phyloP scores from a whole-genome alignment of 495 filamentous ascomycete species.

The Trichoderma erinaceum region DNA sequence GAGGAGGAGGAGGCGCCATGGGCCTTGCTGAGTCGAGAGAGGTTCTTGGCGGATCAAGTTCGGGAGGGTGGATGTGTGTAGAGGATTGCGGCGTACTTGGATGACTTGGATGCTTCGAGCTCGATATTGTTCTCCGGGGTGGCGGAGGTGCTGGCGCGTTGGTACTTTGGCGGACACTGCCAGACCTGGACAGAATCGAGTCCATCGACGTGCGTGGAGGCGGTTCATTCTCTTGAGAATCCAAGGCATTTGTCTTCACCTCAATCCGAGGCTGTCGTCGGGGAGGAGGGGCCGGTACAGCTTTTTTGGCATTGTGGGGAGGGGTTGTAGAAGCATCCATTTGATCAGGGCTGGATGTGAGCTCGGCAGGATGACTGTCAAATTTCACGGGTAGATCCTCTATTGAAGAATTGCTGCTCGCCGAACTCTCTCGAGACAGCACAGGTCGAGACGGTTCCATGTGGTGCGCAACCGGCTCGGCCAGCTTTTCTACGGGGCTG shows the following conservation, averaged over 20 bases:
- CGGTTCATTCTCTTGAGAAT: constrained; percentile 28
- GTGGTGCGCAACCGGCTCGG: background rate
- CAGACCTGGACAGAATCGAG: constrained; percentile 36
- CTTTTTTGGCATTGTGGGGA: constrained; percentile 27
- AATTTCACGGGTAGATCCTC: background rate
- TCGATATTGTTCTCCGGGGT: constrained; percentile 35
- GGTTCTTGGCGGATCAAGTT: constrained; percentile 20
- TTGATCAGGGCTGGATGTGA: background rate
- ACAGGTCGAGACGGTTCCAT: constrained; percentile 46
- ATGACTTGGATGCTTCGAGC: constrained; percentile 25
- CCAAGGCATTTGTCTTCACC: constrained; percentile 27
- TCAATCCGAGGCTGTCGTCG: constrained; percentile 37
- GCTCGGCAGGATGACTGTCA: background rate
- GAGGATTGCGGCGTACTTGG: constrained; percentile 18
- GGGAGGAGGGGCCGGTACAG: constrained; percentile 44
- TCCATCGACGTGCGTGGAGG: constrained; percentile 39
- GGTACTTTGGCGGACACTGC: constrained; percentile 31
- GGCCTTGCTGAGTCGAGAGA: constrained; percentile 20
- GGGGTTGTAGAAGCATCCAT: background rate
- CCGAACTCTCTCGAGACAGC: constrained; percentile 19
- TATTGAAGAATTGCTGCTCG: background rate
- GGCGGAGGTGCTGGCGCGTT: constrained; percentile 40
- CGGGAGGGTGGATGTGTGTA: background rate
- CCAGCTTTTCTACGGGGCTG: constrained; percentile 2
- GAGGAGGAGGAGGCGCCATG: constrained; percentile 37